These are phyloP conservation scores for Oldenlandia corymbosa DNA, from an alignment of 257 asterid genomes.

Conservation along the genomic window DNA sequence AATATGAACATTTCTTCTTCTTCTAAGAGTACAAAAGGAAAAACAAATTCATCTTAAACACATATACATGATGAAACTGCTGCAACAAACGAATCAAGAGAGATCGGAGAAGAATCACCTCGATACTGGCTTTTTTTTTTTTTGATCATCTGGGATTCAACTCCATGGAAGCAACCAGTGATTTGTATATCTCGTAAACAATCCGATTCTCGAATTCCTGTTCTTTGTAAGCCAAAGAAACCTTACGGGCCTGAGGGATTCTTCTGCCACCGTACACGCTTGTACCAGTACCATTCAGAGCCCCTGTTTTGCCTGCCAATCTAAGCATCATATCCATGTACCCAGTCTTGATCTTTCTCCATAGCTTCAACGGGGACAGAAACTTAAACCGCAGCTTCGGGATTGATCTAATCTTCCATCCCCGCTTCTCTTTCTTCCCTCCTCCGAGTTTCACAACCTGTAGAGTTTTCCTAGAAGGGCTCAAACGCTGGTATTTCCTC, in stretches of 20 bases:
- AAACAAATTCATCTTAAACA: background rate
- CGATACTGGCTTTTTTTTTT: too few species aligned
- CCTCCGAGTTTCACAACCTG: constrained; percentile 31
- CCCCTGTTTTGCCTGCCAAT: constrained; percentile 22
- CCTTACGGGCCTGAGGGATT: constrained; percentile 20
- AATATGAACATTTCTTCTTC: too few species aligned
- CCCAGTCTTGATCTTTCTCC: constrained; percentile 31
- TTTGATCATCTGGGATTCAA: constrained; percentile 26
- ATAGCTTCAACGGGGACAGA: constrained; percentile 25
- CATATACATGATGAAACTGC: background rate
- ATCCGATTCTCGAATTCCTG: constrained; percentile 58
- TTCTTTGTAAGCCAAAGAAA: constrained; percentile 16
- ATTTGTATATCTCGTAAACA: constrained; percentile 68
- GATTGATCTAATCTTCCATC: constrained; percentile 24
- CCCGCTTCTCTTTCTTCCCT: constrained; percentile 13
- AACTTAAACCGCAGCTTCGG: constrained; percentile 24
- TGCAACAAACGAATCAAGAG: background rate
- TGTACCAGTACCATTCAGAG: constrained; percentile 8
- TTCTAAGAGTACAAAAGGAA: background rate
- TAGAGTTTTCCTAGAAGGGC: constrained; percentile 14
- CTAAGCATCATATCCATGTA: constrained; percentile 31
- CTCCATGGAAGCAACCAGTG: constrained; percentile 54
- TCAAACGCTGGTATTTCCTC: constrained; percentile 20
- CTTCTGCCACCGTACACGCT: constrained; percentile 14
- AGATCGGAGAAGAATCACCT: background rate